Conservation (phyloP, 148 eudicot genomes). For the Cornus florida region DNA sequence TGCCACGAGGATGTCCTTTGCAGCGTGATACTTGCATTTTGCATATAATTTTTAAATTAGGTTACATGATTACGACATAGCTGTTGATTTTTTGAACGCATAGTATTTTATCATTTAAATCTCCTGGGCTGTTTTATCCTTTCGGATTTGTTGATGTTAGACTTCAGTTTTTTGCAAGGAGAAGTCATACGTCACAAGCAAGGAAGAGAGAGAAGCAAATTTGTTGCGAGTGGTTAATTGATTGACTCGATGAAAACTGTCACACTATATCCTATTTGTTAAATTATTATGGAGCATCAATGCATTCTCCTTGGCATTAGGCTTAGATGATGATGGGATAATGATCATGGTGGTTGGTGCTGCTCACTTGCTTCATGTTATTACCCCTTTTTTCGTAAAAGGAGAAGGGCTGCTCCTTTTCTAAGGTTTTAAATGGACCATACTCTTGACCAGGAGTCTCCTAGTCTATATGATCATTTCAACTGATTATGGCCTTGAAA, state of each 20-base stretch:
- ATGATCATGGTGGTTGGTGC: background rate
- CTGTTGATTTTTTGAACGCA: background rate
- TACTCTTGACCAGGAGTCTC: background rate
- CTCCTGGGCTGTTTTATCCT: background rate
- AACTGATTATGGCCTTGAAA: background rate
- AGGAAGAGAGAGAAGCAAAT: background rate
- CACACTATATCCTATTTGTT: background rate
- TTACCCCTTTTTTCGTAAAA: background rate
- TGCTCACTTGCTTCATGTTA: background rate
- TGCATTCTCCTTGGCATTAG: background rate
- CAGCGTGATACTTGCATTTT: too few relatives aligned
- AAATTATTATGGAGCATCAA: too few relatives aligned
- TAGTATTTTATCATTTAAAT: background rate
- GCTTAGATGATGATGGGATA: background rate
- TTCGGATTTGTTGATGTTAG: background rate
- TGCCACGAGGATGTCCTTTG: too few relatives aligned
- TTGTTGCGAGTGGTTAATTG: background rate
- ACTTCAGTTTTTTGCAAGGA: background rate
- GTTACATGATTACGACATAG: too few relatives aligned
- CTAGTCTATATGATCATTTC: background rate
- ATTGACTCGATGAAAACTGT: background rate
- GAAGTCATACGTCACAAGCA: background rate
- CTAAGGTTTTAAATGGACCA: background rate
- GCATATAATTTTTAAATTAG: too few relatives aligned
- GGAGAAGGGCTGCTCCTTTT: background rate